Evolutionary conservation across 1,284 basidiomycete genomes (phyloP).

Genomic region (Leccinum pachyderme): DNA sequence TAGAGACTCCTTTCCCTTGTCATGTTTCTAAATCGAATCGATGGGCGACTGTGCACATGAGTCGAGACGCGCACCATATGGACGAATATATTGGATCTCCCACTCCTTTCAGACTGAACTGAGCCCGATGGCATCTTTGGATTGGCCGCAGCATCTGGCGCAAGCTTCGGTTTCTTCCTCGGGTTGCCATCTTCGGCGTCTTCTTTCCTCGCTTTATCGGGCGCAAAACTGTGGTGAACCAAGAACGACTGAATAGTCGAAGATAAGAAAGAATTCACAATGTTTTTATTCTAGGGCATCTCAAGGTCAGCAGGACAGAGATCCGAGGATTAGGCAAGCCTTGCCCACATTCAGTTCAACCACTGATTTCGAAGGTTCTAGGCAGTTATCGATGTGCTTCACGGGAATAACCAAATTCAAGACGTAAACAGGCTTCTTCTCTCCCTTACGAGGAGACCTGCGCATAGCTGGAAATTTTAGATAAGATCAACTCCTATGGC

Average conservation of each 20-base stretch:
- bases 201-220: constrained; percentile 21
- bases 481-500: constrained; percentile 14
- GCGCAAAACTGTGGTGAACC: constrained; percentile 57
- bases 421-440: constrained; percentile 79
- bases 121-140: constrained; percentile 16
- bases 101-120: constrained; percentile 11
- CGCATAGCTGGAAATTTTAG: constrained; percentile 43
- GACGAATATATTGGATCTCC: constrained; percentile 5
- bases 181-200: constrained; percentile 23
- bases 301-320: constrained; percentile 11
- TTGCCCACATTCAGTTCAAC: constrained; percentile 65
- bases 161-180: constrained; percentile 42
- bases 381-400: constrained; percentile 67
- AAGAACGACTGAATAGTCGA: constrained; percentile 66
- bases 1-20: constrained; percentile 14
- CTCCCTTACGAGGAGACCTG: constrained; percentile 71
- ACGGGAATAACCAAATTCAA: constrained; percentile 70
- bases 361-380: constrained; percentile 72
- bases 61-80: constrained; percentile 20
- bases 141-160: constrained; percentile 11
- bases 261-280: constrained; percentile 54
- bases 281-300: constrained; percentile 43
- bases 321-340: constrained; percentile 2
- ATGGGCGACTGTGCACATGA: constrained; percentile 4
- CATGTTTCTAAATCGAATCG: constrained; percentile 9